phyloP scores from a whole-genome alignment of 345 rosid genomes.

The Eucalyptus sp. region DNA sequence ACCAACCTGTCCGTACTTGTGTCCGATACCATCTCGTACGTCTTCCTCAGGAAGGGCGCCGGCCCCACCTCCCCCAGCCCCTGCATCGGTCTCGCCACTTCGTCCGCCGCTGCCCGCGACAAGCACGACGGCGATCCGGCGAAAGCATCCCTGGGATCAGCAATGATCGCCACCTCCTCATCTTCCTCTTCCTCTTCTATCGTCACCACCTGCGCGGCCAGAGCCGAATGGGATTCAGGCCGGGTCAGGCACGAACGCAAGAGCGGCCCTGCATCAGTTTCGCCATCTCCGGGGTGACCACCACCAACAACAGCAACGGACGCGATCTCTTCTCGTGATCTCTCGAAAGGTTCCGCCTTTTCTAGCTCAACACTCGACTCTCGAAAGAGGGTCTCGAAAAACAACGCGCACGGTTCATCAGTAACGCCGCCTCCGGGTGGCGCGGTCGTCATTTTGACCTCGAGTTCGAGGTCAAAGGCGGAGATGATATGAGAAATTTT shows the following conservation, averaged over 20 bases:
- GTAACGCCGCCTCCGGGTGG: not conserved
- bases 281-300: not conserved
- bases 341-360: not conserved
- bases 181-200: not conserved
- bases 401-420: not conserved
- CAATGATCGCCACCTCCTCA: not conserved
- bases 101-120: not conserved
- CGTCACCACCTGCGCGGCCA: not conserved
- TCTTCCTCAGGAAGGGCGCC: not conserved
- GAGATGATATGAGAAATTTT: not conserved
- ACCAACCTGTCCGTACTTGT: not conserved
- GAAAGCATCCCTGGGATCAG: not conserved
- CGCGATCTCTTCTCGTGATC: not conserved
- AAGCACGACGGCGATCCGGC: not conserved
- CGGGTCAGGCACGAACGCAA: not conserved
- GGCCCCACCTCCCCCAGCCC: not conserved
- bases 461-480: not conserved
- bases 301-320: not conserved
- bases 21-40: not conserved
- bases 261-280: not conserved
- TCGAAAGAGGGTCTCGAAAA: not conserved
- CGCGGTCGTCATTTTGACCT: not conserved
- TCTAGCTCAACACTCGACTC: not conserved
- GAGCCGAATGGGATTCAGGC: not conserved
- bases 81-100: not conserved